Evolutionary conservation across 495 filamentous ascomycete genomes (phyloP).

Genomic region (Coniosporium apollinis): DNA sequence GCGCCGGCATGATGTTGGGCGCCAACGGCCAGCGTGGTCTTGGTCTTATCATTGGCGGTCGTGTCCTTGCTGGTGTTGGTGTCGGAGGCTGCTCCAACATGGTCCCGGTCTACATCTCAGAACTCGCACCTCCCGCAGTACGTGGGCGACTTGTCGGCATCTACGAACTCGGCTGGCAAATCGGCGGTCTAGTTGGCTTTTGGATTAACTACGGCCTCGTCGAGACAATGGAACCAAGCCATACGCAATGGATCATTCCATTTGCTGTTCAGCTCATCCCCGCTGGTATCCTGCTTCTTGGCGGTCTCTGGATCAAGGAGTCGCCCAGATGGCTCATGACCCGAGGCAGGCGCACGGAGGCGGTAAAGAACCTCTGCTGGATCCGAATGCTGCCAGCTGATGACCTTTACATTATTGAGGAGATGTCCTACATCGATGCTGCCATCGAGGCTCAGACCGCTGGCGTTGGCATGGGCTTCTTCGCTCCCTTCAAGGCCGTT

Average conservation of each 20-base stretch:
- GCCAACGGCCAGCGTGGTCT: constrained; percentile 39
- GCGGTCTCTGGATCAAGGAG: constrained; percentile 37
- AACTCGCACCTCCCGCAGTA: constrained; percentile 37
- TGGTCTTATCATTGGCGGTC: constrained; percentile 40
- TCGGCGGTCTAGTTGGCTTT: constrained; percentile 56
- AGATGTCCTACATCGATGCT: constrained; percentile 42
- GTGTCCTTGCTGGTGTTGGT: constrained; percentile 35
- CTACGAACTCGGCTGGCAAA: constrained; percentile 58
- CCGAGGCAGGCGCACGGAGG: constrained; percentile 36
- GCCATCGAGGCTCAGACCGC: constrained; percentile 38
- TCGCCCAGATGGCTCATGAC: constrained; percentile 47
- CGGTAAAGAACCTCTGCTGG: constrained; percentile 43
- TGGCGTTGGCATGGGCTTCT: constrained; percentile 45
- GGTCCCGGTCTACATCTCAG: constrained; percentile 41
- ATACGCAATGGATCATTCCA: constrained; percentile 37
- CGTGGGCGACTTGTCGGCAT: constrained; percentile 41
- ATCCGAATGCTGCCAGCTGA: constrained; percentile 40
- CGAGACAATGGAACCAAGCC: constrained; percentile 26
- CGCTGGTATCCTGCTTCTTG: constrained; percentile 30
- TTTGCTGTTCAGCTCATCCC: constrained; percentile 43
- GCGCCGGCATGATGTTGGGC: constrained; percentile 46
- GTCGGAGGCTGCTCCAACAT: constrained; percentile 36
- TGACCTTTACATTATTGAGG: constrained; percentile 50
- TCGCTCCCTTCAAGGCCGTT: constrained; percentile 47
- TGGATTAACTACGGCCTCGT: constrained; percentile 48